phyloP scores from a whole-genome alignment of 2,329 filamentous ascomycete genomes.

The Sclerotinia nivalis region DNA sequence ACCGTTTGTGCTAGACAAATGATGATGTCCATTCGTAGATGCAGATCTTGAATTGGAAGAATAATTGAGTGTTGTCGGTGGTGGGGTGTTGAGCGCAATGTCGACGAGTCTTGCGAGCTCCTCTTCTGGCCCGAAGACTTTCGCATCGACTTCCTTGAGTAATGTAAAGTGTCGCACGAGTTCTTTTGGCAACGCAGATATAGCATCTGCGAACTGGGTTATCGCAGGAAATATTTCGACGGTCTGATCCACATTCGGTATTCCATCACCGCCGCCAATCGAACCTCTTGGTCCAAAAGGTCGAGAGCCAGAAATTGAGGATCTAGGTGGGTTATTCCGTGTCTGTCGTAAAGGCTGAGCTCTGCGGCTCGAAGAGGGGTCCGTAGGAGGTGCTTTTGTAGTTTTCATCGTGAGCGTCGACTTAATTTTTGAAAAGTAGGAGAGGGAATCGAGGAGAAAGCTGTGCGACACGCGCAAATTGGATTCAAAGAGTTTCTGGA shows the following conservation, averaged over 20 bases:
- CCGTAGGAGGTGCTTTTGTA: slow-evolving; percentile 36
- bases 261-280: slow-evolving; percentile 45
- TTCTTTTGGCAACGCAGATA: slow-evolving; percentile 89
- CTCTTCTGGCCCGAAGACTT: slow-evolving; percentile 86
- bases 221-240: slow-evolving; percentile 68
- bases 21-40: slow-evolving; percentile 36
- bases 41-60: slow-evolving; percentile 34
- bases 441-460: slow-evolving; percentile 28
- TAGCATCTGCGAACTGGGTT: slow-evolving; percentile 83
- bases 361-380: slow-evolving; percentile 52
- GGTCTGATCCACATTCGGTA: slow-evolving; percentile 48
- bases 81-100: slow-evolving; percentile 56
- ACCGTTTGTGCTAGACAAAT: slow-evolving; percentile 35
- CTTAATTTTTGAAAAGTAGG: slow-evolving; percentile 25
- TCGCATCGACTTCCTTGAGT: slow-evolving; percentile 96
- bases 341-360: slow-evolving; percentile 66
- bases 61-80: slow-evolving; percentile 44
- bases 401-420: slow-evolving; percentile 40
- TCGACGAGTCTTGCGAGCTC: slow-evolving; percentile 75
- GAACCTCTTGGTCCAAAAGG: slow-evolving; percentile 47
- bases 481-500: slow-evolving; percentile 23
- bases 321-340: slow-evolving; percentile 63
- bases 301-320: slow-evolving; percentile 51
- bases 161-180: slow-evolving; percentile 94
- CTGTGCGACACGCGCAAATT: slow-evolving; percentile 32